These are phyloP conservation scores for Alternaria atra DNA, from an alignment of 2,329 filamentous ascomycete species.

Conservation along the genomic window DNA sequence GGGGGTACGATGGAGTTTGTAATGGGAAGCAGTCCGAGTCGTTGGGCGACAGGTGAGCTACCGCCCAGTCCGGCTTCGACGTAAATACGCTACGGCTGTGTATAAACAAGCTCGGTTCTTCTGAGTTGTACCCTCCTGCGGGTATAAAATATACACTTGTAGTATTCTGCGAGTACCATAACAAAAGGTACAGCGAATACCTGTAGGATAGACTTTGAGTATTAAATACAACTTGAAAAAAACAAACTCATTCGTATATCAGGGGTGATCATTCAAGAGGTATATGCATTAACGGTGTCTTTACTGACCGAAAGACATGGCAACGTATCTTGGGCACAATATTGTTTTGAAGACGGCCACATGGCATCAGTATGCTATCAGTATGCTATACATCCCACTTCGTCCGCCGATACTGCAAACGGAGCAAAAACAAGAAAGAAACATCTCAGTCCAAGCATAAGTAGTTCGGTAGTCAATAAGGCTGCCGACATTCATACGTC, in stretches of 20 bases:
- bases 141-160: no score
- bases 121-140: no score
- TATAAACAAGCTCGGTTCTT: no score
- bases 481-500: neutral
- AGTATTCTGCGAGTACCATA: no score
- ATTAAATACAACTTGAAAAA: no score
- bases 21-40: conserved; percentile 60
- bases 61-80: conserved; percentile 67
- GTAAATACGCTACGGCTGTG: neutral
- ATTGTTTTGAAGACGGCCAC: neutral
- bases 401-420: neutral
- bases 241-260: neutral
- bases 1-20: conserved; percentile 69
- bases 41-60: conserved; percentile 68
- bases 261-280: neutral
- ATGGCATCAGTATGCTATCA: conserved; percentile 7
- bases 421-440: neutral
- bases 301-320: neutral
- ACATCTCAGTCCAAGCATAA: neutral
- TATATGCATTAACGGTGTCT: neutral
- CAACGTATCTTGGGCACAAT: neutral
- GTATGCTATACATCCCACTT: neutral
- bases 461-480: neutral
- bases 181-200: no score
- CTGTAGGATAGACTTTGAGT: no score